Percentiles rank a stretch among this genome's conserved stretches.
Evolutionary conservation across 495 filamentous ascomycete species (phyloP).

Genomic region (Diplogelasinospora grovesii): DNA sequence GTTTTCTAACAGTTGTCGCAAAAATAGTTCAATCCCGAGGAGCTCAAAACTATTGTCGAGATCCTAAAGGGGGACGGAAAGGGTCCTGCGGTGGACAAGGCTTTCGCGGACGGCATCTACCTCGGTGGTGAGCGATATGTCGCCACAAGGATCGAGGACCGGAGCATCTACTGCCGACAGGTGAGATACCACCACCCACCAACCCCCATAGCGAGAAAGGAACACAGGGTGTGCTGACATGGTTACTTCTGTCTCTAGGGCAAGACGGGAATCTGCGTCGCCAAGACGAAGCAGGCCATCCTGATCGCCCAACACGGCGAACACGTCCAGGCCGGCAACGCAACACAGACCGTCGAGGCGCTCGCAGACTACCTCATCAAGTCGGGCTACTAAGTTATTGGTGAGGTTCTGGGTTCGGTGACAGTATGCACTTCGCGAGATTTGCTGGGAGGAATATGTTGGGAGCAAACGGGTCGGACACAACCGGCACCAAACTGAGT

Average conservation of each 20-base stretch:
- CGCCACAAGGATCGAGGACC: slow-evolving; percentile 62
- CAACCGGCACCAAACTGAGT: too few species aligned
- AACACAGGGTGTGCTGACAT: neutral
- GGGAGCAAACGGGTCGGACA: too few species aligned
- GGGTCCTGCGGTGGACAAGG: slow-evolving; percentile 40
- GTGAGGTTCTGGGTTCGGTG: too few species aligned
- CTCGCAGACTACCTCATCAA: slow-evolving; percentile 70
- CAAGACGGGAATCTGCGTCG: slow-evolving; percentile 69
- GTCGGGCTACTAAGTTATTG: slow-evolving; percentile 56
- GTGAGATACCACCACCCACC: slow-evolving; percentile 38
- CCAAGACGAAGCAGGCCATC: slow-evolving; percentile 78
- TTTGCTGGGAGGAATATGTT: too few species aligned
- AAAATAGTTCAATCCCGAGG: slow-evolving; percentile 48
- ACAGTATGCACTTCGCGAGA: too few species aligned
- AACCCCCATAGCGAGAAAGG: neutral
- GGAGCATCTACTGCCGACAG: slow-evolving; percentile 79
- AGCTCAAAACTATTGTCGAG: slow-evolving; percentile 49
- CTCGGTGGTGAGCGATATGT: slow-evolving; percentile 67
- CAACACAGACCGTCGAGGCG: slow-evolving; percentile 57
- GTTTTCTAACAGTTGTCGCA: too few species aligned
- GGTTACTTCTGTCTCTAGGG: slow-evolving; percentile 45
- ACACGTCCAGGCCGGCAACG: slow-evolving; percentile 54
- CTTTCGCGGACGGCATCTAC: slow-evolving; percentile 56
- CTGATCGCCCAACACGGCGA: slow-evolving; percentile 83
- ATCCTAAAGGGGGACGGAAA: slow-evolving; percentile 35